Evolutionary conservation across 1,284 basidiomycete species (phyloP).

Genomic region (Ganoderma lingzhi): DNA sequence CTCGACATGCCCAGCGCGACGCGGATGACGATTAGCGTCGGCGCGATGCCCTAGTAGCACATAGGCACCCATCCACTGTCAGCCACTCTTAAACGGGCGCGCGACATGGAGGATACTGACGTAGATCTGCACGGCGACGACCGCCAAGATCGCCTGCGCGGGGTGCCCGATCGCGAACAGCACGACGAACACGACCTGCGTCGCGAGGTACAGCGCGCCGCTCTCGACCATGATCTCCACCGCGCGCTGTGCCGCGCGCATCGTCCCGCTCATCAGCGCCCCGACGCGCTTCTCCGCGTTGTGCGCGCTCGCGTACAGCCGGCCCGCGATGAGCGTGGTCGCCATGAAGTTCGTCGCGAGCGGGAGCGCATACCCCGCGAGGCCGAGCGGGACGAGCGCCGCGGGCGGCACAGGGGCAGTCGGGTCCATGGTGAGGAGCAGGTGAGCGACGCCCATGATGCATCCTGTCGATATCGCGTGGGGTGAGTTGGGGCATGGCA

Average conservation of each 20-base stretch:
- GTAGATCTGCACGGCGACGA: slow-evolving; percentile 50
- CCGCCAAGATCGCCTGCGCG: slow-evolving; percentile 45
- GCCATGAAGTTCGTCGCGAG: slow-evolving; percentile 49
- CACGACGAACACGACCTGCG: slow-evolving; percentile 49
- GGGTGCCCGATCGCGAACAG: slow-evolving; percentile 44
- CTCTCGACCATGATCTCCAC: slow-evolving; percentile 49
- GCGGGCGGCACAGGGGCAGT: slow-evolving; percentile 24
- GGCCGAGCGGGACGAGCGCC: slow-evolving; percentile 29
- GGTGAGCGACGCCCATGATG: slow-evolving; percentile 27
- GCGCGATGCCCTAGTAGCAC: slow-evolving; percentile 21
- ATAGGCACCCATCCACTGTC: neutral
- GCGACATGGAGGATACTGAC: slow-evolving; percentile 31
- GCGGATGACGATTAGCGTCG: slow-evolving; percentile 32
- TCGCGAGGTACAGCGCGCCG: slow-evolving; percentile 36
- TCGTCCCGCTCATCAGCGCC: slow-evolving; percentile 4
- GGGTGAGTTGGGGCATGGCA: slow-evolving; percentile 4
- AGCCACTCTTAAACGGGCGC: too few species aligned
- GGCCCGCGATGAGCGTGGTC: slow-evolving; percentile 48
- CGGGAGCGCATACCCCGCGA: slow-evolving; percentile 46
- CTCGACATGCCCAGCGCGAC: slow-evolving; percentile 28
- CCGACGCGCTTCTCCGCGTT: slow-evolving; percentile 9
- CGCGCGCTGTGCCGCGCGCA: slow-evolving; percentile 29
- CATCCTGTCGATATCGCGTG: slow-evolving; percentile 8
- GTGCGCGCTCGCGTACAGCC: slow-evolving; percentile 42
- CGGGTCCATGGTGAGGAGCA: slow-evolving; percentile 26